A percentile compares a stretch with the other conserved stretches of the same genome.
phyloP scores from a whole-genome alignment of 108 stramenopile species.

The Pseudonitzschia multistriata region DNA sequence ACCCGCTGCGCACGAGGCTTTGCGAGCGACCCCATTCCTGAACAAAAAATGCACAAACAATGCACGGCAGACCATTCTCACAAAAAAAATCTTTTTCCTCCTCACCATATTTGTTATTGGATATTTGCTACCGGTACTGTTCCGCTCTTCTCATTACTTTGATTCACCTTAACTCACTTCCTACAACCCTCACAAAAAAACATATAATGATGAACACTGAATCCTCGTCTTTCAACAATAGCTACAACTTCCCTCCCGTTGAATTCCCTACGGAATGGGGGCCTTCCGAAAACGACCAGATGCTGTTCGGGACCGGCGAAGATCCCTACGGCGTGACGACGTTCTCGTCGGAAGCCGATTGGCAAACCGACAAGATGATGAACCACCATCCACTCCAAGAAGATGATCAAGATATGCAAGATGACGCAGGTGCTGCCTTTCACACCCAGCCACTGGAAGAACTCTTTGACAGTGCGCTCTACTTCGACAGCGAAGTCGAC shows the following conservation, averaged over 20 bases:
- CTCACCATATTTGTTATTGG: not conserved
- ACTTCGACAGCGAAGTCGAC: constrained; percentile 37
- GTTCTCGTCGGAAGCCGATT: not conserved
- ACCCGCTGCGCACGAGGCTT: constrained; percentile 1
- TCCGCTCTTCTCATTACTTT: not conserved
- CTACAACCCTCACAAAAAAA: not conserved
- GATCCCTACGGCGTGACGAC: constrained; percentile 4
- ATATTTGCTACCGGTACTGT: not conserved
- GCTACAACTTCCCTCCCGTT: constrained; percentile 4
- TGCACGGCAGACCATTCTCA: not conserved
- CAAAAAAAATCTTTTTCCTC: constrained; percentile 7
- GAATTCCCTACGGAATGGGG: constrained; percentile 9
- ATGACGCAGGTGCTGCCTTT: not conserved
- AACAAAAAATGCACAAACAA: not conserved
- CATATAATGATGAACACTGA: not conserved
- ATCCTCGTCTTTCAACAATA: constrained; percentile 5
- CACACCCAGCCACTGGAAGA: constrained; percentile 44
- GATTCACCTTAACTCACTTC: not conserved
- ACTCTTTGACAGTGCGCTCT: constrained; percentile 29
- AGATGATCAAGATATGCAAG: not conserved
- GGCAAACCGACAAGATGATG: constrained; percentile 1
- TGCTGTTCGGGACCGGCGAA: not conserved
- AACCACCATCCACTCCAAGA: not conserved
- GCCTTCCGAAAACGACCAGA: constrained; percentile 1
- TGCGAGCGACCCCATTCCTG: not conserved